Evolutionary conservation across 345 rosid genomes (phyloP).

Genomic region (Syzygium oleosum): DNA sequence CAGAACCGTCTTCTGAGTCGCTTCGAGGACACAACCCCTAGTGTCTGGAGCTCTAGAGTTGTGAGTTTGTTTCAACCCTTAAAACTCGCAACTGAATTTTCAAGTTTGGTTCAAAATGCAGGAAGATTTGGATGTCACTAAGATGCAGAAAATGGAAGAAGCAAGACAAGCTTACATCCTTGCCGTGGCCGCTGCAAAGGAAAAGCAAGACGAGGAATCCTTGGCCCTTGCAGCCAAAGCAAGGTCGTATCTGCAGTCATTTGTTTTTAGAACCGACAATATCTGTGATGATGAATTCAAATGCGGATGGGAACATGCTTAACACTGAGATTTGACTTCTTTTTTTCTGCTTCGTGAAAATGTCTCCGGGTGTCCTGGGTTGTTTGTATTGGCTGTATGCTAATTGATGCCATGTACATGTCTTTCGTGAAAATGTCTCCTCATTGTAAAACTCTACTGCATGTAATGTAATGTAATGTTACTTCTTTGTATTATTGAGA

Average conservation of each 20-base stretch:
- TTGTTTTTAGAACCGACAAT: slow-evolving; percentile 21
- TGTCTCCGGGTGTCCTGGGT: not conserved
- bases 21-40: not conserved
- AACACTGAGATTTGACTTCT: not conserved
- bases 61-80: not conserved
- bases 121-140: slow-evolving; percentile 51
- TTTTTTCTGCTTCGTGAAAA: not conserved
- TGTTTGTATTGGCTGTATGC: not conserved
- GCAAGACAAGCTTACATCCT: slow-evolving; percentile 63
- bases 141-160: slow-evolving; percentile 63
- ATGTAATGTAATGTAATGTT: not conserved
- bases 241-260: slow-evolving; percentile 57
- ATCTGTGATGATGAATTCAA: not conserved
- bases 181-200: slow-evolving; percentile 63
- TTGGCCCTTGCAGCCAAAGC: slow-evolving; percentile 63
- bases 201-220: slow-evolving; percentile 81
- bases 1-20: not conserved
- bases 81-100: not conserved
- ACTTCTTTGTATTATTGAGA: not conserved
- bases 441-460: not conserved
- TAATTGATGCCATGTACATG: not conserved
- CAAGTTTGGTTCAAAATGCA: slow-evolving; percentile 7
- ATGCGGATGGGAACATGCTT: not conserved
- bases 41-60: not conserved
- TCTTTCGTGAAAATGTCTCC: not conserved